phyloP scores from a whole-genome alignment of 1,139 yeast genomes.

The Debaryomyces udenii region DNA sequence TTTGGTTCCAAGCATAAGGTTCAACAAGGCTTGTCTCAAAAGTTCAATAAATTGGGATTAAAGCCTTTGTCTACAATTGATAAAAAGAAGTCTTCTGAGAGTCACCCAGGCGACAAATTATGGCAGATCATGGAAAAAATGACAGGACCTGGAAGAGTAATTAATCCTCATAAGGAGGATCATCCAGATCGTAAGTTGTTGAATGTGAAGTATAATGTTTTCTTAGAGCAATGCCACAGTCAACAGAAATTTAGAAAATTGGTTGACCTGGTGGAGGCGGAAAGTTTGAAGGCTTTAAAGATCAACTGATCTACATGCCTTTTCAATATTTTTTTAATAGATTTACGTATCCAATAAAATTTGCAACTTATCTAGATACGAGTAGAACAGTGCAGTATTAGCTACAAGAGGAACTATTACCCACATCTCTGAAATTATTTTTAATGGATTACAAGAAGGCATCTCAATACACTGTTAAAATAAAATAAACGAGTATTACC shows the following conservation, averaged over 20 bases:
- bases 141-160: conserved; percentile 82
- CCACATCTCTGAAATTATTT: no score
- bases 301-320: no score
- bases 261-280: conserved; percentile 62
- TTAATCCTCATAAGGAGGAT: conserved; percentile 60
- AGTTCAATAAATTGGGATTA: conserved; percentile 38
- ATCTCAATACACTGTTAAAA: no score
- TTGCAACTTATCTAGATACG: not conserved
- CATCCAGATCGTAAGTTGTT: conserved; percentile 73
- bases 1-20: conserved; percentile 60
- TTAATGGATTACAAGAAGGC: no score
- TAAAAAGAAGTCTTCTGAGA: conserved; percentile 18
- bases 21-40: conserved; percentile 51
- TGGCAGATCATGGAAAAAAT: conserved; percentile 87
- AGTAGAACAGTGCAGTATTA: not conserved
- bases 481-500: no score
- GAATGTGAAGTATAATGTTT: conserved; percentile 76
- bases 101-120: conserved; percentile 55
- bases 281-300: conserved; percentile 22
- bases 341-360: not conserved
- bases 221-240: conserved; percentile 81
- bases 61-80: conserved; percentile 40
- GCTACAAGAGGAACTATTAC: no score
- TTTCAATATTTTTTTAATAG: no score
- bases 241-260: conserved; percentile 75